phyloP scores from a whole-genome alignment of 805 yeast species.

The Isabelozyma heimii region DNA sequence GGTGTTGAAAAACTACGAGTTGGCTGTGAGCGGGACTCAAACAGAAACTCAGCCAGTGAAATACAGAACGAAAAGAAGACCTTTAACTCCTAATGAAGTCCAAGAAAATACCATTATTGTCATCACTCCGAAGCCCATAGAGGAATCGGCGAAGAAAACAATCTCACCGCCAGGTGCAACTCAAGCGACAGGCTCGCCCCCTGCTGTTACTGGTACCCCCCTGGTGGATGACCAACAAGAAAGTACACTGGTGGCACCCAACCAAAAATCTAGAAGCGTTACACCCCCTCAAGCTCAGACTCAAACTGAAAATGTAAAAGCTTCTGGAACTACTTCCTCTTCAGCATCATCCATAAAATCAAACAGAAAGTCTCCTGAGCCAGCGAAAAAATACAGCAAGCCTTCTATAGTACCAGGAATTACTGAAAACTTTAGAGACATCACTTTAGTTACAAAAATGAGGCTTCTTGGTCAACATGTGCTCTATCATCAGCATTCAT shows the following conservation, averaged over 20 bases:
- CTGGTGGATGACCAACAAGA: neutral
- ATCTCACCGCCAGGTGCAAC: neutral
- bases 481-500: slow-evolving; percentile 15
- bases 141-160: neutral
- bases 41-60: slow-evolving; percentile 33
- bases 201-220: neutral
- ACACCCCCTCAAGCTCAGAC: neutral
- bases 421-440: slow-evolving; percentile 19
- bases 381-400: neutral
- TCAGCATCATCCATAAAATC: neutral
- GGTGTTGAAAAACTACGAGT: slow-evolving; percentile 16
- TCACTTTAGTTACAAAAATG: slow-evolving; percentile 19
- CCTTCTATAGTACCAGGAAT: slow-evolving; percentile 15
- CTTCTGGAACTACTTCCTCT: neutral
- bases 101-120: slow-evolving; percentile 20
- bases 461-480: slow-evolving; percentile 21
- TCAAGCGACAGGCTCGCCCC: no score
- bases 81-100: slow-evolving; percentile 32
- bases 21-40: slow-evolving; percentile 33
- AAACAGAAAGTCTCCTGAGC: neutral
- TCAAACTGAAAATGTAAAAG: no score
- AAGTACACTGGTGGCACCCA: neutral
- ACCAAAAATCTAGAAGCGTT: neutral
- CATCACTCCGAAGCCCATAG: neutral
- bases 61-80: slow-evolving; percentile 27